A percentile compares a stretch with the other conserved stretches of the same genome.
Conservation (phyloP, 257 asterid genomes). For the Fraxinus americana region DNA sequence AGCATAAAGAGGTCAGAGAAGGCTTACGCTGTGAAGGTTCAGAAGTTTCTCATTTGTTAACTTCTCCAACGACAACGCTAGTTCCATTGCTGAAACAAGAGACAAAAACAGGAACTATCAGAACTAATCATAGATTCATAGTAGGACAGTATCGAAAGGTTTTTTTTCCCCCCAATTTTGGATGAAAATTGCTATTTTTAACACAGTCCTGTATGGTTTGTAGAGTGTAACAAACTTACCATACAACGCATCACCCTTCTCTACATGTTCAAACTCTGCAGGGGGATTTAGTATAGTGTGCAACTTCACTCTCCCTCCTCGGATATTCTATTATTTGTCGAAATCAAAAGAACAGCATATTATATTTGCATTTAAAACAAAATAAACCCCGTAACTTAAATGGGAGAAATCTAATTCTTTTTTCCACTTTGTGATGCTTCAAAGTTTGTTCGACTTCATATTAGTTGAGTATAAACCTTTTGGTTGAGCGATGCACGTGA, state of each 20-base stretch:
- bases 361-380: slow-evolving; percentile 4
- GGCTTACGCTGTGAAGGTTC: slow-evolving; percentile 53
- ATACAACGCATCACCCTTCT: slow-evolving; percentile 83
- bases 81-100: slow-evolving; percentile 75
- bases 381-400: too few relatives aligned
- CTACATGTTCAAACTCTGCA: slow-evolving; percentile 68
- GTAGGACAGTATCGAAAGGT: too few relatives aligned
- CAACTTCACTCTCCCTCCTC: slow-evolving; percentile 88
- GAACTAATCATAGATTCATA: not conserved
- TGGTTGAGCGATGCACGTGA: not conserved
- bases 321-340: slow-evolving; percentile 48
- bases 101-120: not conserved
- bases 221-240: slow-evolving; percentile 41
- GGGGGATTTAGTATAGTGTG: slow-evolving; percentile 47
- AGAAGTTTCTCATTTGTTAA: slow-evolving; percentile 62
- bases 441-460: not conserved
- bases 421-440: too few relatives aligned
- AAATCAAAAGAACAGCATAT: not conserved
- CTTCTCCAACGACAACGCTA: slow-evolving; percentile 74
- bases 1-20: slow-evolving; percentile 12
- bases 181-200: not conserved
- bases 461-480: not conserved
- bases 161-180: too few relatives aligned
- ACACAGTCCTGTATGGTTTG: not conserved
- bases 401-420: too few relatives aligned